phyloP scores from a whole-genome alignment of 2,329 filamentous ascomycete species.

The Trichophyton mentagrophytes region DNA sequence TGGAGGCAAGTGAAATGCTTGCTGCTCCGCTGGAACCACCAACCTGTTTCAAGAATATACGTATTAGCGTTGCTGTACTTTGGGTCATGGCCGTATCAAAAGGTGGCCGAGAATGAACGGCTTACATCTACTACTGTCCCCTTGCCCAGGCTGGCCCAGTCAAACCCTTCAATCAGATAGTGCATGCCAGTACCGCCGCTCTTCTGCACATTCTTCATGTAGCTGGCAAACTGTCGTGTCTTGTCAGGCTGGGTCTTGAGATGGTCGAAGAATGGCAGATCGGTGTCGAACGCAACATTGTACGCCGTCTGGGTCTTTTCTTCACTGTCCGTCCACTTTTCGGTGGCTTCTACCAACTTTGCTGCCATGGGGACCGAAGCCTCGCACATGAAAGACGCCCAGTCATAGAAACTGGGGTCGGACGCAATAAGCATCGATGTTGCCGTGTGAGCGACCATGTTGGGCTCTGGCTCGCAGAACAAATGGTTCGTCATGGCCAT shows the following conservation, averaged over 20 bases:
- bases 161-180: constrained; percentile 43
- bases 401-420: constrained; percentile 28
- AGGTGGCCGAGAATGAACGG: neutral
- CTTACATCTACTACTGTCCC: constrained; percentile 1
- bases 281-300: constrained; percentile 20
- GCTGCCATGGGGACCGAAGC: constrained; percentile 13
- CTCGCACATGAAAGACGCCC: constrained; percentile 40
- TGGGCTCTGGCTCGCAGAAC: constrained; percentile 41
- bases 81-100: neutral
- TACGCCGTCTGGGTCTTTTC: constrained; percentile 17
- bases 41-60: constrained; percentile 12
- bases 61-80: neutral
- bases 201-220: constrained; percentile 43
- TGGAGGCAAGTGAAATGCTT: constrained; percentile 30
- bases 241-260: constrained; percentile 19
- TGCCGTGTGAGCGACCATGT: constrained; percentile 44
- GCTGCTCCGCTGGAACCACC: constrained; percentile 35
- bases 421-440: constrained; percentile 38
- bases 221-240: constrained; percentile 41
- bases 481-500: constrained; percentile 47
- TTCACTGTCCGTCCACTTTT: constrained; percentile 15
- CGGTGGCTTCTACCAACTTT: constrained; percentile 17
- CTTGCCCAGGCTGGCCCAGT: constrained; percentile 35
- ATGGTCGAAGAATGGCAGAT: constrained; percentile 24
- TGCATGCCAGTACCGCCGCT: constrained; percentile 45